Base-by-base conservation (phyloP, 2,329 filamentous ascomycete species). In the Paraphoma sp. region DNA sequence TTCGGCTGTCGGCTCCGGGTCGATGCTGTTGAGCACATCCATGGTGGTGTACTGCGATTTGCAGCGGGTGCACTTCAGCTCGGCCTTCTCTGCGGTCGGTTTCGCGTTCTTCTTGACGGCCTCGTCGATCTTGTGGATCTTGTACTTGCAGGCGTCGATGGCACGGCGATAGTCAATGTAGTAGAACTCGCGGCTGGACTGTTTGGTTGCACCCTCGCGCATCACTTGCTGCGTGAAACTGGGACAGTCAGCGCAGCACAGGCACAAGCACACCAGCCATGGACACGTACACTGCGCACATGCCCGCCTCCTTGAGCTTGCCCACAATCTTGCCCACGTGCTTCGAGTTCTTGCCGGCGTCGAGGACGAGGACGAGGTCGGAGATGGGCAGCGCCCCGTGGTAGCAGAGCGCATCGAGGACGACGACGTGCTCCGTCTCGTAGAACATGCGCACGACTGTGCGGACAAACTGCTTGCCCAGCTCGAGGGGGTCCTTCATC, bases 121-220 rank as follows among this genome's bases (percentile, higher is more conserved):
- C 74, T 94, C 93, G 65, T 93, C 93, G 66, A 98, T 87, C 54
- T 89, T 89, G 73, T 94, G 93, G 49, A 97, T 88, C 60, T 92
- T 89, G 85, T 91, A 99, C 77, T 99, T 99, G 79, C 97, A 96
- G 47, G 92, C 92, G 78, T 99, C 95, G 71, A 99, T 92, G 36
- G 94, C 92, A 55, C 92, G 90, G 57, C 95, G 92, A 71, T 96
- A 96, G 75, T 97, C 93, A 74, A 99, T 94, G 78, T 92, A 99
- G 81, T 96, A 99, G 83, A 97, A 99, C 60, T 94, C 96, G 69
- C 92, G 87, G 73, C 90, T 93, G 64, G 90, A 89, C 5, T 92
- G 90, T 50, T 93, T 89, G 55, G 90, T 89, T 57, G 93, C 91
- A 49, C 91, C 92, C 71, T 93, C 90, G 64, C 89, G 88, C 53